Base-by-base conservation (phyloP, 2,329 filamentous ascomycete species). In the Ceratocystiopsis sp. region DNA sequence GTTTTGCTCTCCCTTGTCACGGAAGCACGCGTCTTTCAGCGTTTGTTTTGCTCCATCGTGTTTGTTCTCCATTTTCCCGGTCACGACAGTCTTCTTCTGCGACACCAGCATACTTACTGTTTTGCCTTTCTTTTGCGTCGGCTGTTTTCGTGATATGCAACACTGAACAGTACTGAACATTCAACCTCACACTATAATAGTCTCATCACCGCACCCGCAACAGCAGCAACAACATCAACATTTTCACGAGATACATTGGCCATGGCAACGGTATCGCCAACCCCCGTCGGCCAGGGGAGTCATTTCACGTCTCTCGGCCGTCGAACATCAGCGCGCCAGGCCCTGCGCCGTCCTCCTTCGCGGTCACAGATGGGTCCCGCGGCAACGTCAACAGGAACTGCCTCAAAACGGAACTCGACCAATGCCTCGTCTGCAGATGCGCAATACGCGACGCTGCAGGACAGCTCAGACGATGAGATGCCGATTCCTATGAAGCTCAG, bases 401-500 rank as follows among this genome's bases (percentile, higher is more conserved):
- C 41, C 2, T 44, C 48, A 4, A 49, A 49, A 21, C 38, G 48
- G 3, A 45, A 16, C 41, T 46, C 46, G 14, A 34, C 41, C 8
- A 35, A 40, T 2, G 36, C 40, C 3, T 38, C 40, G 1, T 36
- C 25, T 18, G 14, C 25, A 34, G 21, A 32, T 35, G 16, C 9
- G 33, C 33, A 34, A 34, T 15, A 34, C 33, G 61, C 58, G n/a
- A 54, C 65, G 1, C 59, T 78, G 51, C 79, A 84, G 53, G 87
- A 94, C 57, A 94, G 84, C 66, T 94, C 87, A 19, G 89, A 95
- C 61, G 89, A 95, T 55, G 89, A 95, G 61, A 84, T 93, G 25
- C 82, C 83, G 15, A 80, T 84, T 52, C 86, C 86, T 53, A 85
- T 91, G 75, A 93, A 91, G 64, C 81, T 95, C 57, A 95, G 86